Evolutionary conservation across 164 flowering plant genomes (phyloP), one percentile per base, ranked within the genome.

Genomic region (Echeveria elegans): DNA sequence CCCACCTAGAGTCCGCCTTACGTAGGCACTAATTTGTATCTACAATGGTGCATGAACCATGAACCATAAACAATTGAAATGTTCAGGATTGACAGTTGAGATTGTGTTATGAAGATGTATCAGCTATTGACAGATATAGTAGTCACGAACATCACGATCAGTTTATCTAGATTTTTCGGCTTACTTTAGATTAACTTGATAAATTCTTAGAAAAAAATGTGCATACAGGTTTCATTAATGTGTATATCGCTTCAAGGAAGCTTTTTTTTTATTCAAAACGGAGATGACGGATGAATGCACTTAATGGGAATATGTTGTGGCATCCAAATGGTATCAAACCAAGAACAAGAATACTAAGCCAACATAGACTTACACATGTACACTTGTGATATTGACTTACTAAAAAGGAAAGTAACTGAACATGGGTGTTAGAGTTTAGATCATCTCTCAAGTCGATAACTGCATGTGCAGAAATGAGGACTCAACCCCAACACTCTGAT

Each of bases 21-120:
- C 6, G 32, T 7, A 34, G 32, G 16, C 32, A 56, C 32, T 28
- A 26, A 12, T 18, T 29, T 56, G 29, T 7, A 52, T 52, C 58
- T 23, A 23, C 8, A 52, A 52, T 52, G 61, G 61, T 56, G 61
- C 61, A 56, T 56, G 61, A 11, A 56, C 61, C n/a, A n/a, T n/a
- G n/a, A n/a, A n/a, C n/a, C 59, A 29, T 11, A 28, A 28, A 56
- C 32, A 26, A 29, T 12, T 26, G 16, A 56, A 28, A 12, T 56
- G 19, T 56, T 26, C 61, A 26, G 2, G 32, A 32, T 56, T 56
- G 10, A 56, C 26, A 56, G 5, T 56, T 28, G 32, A 43, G 16
- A 43, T 43, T 28, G 32, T 56, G 61, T 56, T n/a, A 56, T 56
- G 34, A 5, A 43, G 16, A 43, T 43, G 47, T 15, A 15, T 14